Conservation (phyloP, 2,329 filamentous ascomycete species). For the Cordyceps cateniannulata region DNA sequence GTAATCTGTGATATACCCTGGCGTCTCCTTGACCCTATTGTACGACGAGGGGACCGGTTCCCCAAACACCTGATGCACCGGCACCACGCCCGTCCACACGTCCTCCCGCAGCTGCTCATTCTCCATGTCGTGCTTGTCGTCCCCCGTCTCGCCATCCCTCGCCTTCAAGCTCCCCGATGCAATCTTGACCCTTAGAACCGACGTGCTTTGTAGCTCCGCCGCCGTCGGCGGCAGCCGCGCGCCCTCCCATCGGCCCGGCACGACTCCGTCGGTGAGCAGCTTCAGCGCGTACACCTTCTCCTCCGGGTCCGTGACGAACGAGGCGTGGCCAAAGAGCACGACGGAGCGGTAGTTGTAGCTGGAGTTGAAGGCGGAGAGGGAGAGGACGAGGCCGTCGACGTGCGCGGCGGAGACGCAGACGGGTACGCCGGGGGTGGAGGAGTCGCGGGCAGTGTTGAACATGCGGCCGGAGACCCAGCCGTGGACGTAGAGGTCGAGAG, state of each 20-base stretch:
- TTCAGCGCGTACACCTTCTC: conserved; percentile 77
- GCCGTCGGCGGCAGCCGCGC: conserved; percentile 63
- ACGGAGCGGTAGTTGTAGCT: conserved; percentile 84
- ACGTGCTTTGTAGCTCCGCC: conserved; percentile 69
- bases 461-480: conserved; percentile 77
- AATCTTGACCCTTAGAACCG: conserved; percentile 63
- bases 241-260: conserved; percentile 62
- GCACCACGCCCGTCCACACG: conserved; percentile 52
- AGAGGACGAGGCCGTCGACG: conserved; percentile 73
- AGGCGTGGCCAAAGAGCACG: conserved; percentile 68
- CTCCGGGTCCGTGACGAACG: conserved; percentile 55
- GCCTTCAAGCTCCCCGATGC: conserved; percentile 71
- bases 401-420: conserved; percentile 67
- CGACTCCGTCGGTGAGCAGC: conserved; percentile 68
- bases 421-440: conserved; percentile 43
- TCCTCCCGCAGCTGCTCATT: conserved; percentile 33
- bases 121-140: conserved; percentile 43
- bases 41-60: conserved; percentile 54
- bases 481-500: conserved; percentile 73
- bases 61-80: conserved; percentile 58
- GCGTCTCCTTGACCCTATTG: conserved; percentile 52
- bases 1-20: conserved; percentile 48
- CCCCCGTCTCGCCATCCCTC: conserved; percentile 55
- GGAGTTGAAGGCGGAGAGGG: conserved; percentile 73
- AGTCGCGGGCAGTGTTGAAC: conserved; percentile 51